A percentile compares a stretch with the other conserved stretches of the same genome.
These are phyloP conservation scores for Thraustochytrium sp. DNA, from an alignment of 352 stramenopile genomes.

Conservation along the genomic window DNA sequence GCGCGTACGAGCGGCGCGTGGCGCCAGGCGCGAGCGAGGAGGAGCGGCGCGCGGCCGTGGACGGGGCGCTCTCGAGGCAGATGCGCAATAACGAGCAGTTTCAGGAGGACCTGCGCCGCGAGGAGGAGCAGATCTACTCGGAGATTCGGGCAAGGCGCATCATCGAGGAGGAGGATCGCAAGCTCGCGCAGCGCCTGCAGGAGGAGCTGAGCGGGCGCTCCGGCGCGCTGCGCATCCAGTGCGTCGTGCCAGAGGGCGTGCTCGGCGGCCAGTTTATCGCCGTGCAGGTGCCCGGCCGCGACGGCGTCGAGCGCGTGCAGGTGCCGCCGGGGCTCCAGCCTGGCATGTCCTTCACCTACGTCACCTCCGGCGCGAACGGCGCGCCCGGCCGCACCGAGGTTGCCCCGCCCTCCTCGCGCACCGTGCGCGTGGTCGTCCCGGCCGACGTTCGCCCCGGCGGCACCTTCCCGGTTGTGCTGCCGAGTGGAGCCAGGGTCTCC, in stretches of 20 bases:
- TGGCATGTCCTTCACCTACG: slow-evolving; percentile 26
- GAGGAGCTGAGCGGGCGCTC: neutral
- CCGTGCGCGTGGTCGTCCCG: neutral
- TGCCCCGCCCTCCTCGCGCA: neutral
- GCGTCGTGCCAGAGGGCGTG: neutral
- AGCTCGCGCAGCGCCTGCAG: slow-evolving; percentile 36
- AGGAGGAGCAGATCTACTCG: slow-evolving; percentile 30
- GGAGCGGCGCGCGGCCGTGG: neutral
- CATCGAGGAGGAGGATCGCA: slow-evolving; percentile 40
- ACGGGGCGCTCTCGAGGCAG: neutral
- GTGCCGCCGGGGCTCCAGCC: slow-evolving; percentile 19
- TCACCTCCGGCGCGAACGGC: neutral
- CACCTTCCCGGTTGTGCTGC: slow-evolving; percentile 14
- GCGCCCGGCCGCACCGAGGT: neutral
- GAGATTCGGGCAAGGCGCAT: slow-evolving; percentile 26
- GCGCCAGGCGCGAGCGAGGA: neutral
- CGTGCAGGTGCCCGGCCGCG: slow-evolving; percentile 3
- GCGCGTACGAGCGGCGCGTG: neutral
- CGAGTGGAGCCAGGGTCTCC: neutral
- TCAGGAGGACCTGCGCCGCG: neutral
- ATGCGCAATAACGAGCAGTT: slow-evolving; percentile 1
- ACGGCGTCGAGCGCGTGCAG: slow-evolving; percentile 23
- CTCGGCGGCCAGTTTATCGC: slow-evolving; percentile 8
- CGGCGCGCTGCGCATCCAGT: neutral
- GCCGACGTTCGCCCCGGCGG: neutral